Evolutionary conservation across 2,329 filamentous ascomycete species (phyloP), one percentile per base, ranked within the genome.

Genomic region (Talaromyces sp.): DNA sequence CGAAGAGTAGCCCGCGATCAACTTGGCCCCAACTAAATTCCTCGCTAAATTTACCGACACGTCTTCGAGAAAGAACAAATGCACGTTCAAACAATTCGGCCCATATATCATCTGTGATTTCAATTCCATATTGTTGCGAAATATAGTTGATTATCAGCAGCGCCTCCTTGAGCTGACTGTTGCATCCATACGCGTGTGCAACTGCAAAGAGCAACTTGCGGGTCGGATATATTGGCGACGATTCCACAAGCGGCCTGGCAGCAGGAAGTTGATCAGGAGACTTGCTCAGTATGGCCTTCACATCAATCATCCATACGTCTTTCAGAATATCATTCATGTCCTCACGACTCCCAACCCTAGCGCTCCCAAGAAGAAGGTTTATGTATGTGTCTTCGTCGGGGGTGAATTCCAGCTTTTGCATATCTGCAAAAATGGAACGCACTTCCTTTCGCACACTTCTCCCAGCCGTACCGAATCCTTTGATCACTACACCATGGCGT

Each of bases 131-230:
- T 7, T 80, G 79, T 1, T 77, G 77, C 0, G 90, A 89, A 57
- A 93, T 74, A 69, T 85, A 85, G 66, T 90, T 83, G 13, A 93
- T 77, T 0, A 90, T 71, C 47, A 84, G 81, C 31, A 89, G 72
- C 13, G 86, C 90, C 1, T 82, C 79, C 0, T 81, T 73, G 3
- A 92, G 81, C 63, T 89, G 82, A 57, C 85, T 87, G 75, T 89
- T 91, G 67, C 82, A 83, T n/a, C 89, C 85, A 68, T 89, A 90
- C 1, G 83, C 80, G 72, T 92, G 87, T 6, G 89, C 88, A n/a
- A 93, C 78, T 9, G 88, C 84, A 63, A 85, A 81, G 24, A 94
- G 81, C 0, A 93, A 80, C 2, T 80, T 78, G 8, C 74, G 68
- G 0, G 85, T 86, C 2, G 91, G 91, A 60, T 81, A 79, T 37